Evolutionary conservation across 2,329 filamentous ascomycete genomes (phyloP).

Genomic region (Cladophialophora bantiana): DNA sequence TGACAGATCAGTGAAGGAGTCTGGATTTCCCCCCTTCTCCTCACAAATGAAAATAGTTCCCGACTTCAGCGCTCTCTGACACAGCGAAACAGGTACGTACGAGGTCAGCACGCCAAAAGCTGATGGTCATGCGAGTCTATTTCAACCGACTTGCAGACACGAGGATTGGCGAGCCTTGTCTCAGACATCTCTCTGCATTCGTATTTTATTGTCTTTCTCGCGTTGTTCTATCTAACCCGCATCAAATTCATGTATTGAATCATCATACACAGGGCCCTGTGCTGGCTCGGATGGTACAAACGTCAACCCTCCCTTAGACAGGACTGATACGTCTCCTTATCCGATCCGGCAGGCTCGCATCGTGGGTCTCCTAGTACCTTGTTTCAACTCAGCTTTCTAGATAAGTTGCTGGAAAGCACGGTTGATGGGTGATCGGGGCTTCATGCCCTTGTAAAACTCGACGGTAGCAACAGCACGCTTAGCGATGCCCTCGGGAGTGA

Average conservation of each 20-base stretch:
- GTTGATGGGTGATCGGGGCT: conserved; percentile 94
- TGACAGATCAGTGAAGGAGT: not conserved
- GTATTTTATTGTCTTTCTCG: not conserved
- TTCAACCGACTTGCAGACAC: not conserved
- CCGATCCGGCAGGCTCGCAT: not conserved
- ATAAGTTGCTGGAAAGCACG: conserved; percentile 97
- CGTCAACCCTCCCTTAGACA: not conserved
- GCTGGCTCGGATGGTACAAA: not conserved
- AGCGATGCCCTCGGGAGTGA: conserved; percentile 94
- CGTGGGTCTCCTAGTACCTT: not conserved
- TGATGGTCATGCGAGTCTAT: not conserved
- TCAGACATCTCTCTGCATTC: not conserved
- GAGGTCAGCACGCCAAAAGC: not conserved
- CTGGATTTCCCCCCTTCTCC: not conserved
- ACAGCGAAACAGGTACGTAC: not conserved
- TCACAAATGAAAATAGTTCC: conserved; percentile 16
- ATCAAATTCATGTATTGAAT: not conserved
- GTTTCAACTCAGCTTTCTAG: conserved; percentile 56
- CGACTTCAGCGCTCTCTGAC: not conserved
- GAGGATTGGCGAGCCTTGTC: not conserved
- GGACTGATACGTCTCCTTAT: not conserved
- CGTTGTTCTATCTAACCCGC: not conserved
- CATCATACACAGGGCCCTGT: conserved; percentile 7
- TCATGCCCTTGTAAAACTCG: conserved; percentile 96
- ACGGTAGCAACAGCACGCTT: conserved; percentile 93